phyloP scores from a whole-genome alignment of 2,329 filamentous ascomycete genomes.

The Aspergillus sp. region DNA sequence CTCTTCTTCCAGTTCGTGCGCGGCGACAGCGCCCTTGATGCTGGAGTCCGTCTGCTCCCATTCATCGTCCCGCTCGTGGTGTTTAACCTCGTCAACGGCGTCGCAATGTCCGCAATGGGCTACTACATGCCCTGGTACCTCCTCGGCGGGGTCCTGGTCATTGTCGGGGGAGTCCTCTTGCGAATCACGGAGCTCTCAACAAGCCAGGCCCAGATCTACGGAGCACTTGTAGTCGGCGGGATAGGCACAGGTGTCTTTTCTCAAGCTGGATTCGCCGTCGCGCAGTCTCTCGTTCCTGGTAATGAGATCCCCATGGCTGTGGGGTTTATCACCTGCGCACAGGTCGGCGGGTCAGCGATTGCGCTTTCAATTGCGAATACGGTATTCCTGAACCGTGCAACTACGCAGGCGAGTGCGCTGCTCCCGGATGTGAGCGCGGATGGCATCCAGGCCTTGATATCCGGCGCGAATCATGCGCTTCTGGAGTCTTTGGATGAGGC shows the following conservation, averaged over 20 bases:
- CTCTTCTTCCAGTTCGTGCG: conserved; percentile 55
- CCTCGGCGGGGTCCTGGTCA: conserved; percentile 18
- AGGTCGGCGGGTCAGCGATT: neutral
- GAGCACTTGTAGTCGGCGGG: conserved; percentile 25
- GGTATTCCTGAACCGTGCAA: neutral
- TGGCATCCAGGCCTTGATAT: neutral
- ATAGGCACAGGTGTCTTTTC: conserved; percentile 20
- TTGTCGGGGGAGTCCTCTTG: conserved; percentile 23
- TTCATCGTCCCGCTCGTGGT: conserved; percentile 19
- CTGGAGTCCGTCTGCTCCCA: conserved; percentile 29
- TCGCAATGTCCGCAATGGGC: conserved; percentile 15
- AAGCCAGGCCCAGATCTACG: conserved; percentile 22
- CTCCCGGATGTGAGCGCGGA: neutral
- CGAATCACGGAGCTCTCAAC: conserved; percentile 20
- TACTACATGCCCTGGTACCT: conserved; percentile 25
- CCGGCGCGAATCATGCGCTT: neutral
- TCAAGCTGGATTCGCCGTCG: conserved; percentile 21
- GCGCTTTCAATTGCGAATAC: neutral
- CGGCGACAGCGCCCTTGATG: conserved; percentile 35
- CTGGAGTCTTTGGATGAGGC: neutral
- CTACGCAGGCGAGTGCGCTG: neutral
- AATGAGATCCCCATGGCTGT: neutral
- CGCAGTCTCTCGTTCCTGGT: conserved; percentile 12
- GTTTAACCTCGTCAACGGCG: conserved; percentile 22
- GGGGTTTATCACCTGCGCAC: neutral